Conservation (phyloP, 352 stramenopile genomes). For the Phytophthora capsici region DNA sequence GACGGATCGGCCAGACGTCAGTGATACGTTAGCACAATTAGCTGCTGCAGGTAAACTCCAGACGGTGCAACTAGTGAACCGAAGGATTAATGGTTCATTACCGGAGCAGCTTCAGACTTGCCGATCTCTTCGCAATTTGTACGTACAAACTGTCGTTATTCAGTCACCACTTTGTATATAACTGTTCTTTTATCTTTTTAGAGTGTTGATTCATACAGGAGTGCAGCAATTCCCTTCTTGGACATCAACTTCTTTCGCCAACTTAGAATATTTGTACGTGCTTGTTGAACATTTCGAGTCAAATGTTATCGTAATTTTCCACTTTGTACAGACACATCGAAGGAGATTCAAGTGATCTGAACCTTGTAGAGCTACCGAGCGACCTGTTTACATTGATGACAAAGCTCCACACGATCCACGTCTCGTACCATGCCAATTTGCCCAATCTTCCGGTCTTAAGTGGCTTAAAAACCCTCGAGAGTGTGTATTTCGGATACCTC, state of each 20-base stretch:
- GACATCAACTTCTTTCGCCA: constrained; percentile 27
- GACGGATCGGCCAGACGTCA: constrained; percentile 24
- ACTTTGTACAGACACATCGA: constrained; percentile 33
- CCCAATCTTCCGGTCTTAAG: constrained; percentile 19
- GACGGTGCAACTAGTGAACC: constrained; percentile 39
- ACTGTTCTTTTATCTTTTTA: constrained; percentile 13
- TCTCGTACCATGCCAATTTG: constrained; percentile 28
- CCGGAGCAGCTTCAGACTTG: constrained; percentile 29
- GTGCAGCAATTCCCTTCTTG: constrained; percentile 34
- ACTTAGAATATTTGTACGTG: constrained; percentile 49
- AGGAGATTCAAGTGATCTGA: constrained; percentile 22
- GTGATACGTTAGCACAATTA: constrained; percentile 18
- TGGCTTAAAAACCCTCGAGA: constrained; percentile 25
- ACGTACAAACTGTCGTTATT: constrained; percentile 13
- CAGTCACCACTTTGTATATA: too few species aligned
- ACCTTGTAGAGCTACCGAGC: constrained; percentile 27
- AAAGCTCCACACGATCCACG: constrained; percentile 34
- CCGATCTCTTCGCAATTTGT: constrained; percentile 35
- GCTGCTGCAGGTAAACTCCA: constrained; percentile 29
- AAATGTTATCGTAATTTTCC: constrained; percentile 1
- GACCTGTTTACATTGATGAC: constrained; percentile 34
- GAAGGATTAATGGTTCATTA: constrained; percentile 34
- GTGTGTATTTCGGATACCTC: constrained; percentile 33
- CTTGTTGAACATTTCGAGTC: neutral
- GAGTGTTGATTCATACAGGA: constrained; percentile 41